Percentiles rank a stretch among this genome's conserved stretches.
phyloP scores from a whole-genome alignment of 176 grass and related monocot genomes.

The Oryza nivara region DNA sequence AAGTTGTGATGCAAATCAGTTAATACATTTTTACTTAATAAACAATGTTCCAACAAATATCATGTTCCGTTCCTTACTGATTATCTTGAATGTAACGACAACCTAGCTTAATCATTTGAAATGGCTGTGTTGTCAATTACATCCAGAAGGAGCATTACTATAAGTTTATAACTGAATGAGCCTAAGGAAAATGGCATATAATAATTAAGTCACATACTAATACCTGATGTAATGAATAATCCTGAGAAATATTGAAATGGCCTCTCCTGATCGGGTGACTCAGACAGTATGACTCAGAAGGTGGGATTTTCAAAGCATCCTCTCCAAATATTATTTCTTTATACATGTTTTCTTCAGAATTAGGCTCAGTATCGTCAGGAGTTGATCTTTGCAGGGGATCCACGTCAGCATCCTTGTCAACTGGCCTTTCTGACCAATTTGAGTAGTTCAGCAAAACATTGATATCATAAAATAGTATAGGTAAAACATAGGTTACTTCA shows the following conservation, averaged over 20 bases:
- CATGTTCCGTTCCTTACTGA: background rate
- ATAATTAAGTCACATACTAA: background rate
- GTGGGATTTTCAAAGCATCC: constrained; percentile 84
- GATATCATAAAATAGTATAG: constrained; percentile 2
- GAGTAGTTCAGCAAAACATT: constrained; percentile 33
- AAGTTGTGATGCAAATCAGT: background rate
- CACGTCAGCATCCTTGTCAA: constrained; percentile 36
- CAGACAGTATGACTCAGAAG: constrained; percentile 70
- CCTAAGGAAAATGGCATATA: background rate
- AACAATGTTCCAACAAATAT: background rate
- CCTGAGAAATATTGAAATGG: constrained; percentile 86
- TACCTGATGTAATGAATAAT: constrained; percentile 90
- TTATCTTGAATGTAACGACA: constrained; percentile 9
- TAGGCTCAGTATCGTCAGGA: constrained; percentile 34
- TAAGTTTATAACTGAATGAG: background rate
- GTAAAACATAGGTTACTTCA: constrained; percentile 8
- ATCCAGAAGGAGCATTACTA: constrained; percentile 19
- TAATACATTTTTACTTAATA: background rate
- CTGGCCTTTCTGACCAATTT: constrained; percentile 60
- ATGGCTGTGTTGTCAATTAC: background rate
- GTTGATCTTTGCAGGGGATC: constrained; percentile 42
- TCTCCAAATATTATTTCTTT: constrained; percentile 88
- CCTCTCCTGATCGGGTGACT: constrained; percentile 86
- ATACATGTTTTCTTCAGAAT: constrained; percentile 60
- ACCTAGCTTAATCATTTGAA: background rate